Evolutionary conservation across 2,329 filamentous ascomycete genomes (phyloP).

Genomic region (Alternaria atra): DNA sequence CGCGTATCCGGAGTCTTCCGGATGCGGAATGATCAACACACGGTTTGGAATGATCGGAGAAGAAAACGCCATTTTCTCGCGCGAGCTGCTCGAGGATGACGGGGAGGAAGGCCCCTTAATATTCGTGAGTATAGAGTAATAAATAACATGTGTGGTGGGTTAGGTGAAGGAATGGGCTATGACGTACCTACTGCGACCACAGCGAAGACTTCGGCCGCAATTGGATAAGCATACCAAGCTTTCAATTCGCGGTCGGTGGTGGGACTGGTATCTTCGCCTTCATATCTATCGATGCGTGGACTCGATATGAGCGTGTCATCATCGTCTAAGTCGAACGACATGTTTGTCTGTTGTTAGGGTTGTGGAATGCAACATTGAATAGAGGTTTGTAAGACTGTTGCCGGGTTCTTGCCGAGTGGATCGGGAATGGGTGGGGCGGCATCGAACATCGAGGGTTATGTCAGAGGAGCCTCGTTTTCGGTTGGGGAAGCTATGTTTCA

Average conservation of each 20-base stretch:
- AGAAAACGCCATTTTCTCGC: slow-evolving; percentile 83
- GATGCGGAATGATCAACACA: slow-evolving; percentile 70
- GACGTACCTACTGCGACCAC: slow-evolving; percentile 81
- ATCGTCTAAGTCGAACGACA: slow-evolving; percentile 23
- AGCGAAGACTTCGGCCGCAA: slow-evolving; percentile 91
- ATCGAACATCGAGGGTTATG: not conserved
- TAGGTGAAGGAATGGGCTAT: not conserved
- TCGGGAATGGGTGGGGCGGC: not conserved
- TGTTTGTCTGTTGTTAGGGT: slow-evolving; percentile 6
- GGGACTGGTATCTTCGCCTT: slow-evolving; percentile 65
- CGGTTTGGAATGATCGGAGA: slow-evolving; percentile 76
- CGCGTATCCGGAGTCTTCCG: slow-evolving; percentile 21
- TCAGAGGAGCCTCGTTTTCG: not conserved
- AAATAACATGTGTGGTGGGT: not conserved
- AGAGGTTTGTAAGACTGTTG: not conserved
- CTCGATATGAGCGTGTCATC: slow-evolving; percentile 9
- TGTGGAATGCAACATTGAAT: not conserved
- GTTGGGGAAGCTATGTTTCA: not conserved
- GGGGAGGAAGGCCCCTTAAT: slow-evolving; percentile 84
- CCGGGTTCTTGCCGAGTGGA: slow-evolving; percentile 5
- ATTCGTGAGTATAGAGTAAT: not conserved
- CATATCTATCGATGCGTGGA: slow-evolving; percentile 25
- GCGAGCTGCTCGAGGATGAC: slow-evolving; percentile 91
- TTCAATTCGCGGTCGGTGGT: slow-evolving; percentile 82
- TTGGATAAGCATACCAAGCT: slow-evolving; percentile 91